Percentiles rank a stretch among this genome's conserved stretches.
Conservation (phyloP, 2,329 filamentous ascomycete genomes). For the Clonostachys rosea region DNA sequence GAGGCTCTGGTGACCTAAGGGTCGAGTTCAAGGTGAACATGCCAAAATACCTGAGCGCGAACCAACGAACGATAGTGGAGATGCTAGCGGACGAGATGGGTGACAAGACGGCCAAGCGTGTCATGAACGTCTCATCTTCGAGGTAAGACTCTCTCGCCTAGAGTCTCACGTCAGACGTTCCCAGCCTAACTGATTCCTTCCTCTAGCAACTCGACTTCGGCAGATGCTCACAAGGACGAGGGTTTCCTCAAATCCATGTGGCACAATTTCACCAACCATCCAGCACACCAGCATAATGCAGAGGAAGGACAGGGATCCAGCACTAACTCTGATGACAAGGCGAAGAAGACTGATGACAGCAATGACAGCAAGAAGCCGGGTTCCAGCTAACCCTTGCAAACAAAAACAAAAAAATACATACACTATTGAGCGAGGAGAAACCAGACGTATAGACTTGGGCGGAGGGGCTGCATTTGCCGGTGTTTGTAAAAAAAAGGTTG, state of each 20-base stretch:
- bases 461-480: slow-evolving; percentile 24
- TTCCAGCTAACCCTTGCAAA: slow-evolving; percentile 12
- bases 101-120: slow-evolving; percentile 84
- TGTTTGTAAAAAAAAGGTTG: slow-evolving; percentile 26
- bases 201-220: slow-evolving; percentile 12
- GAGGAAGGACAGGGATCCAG: slow-evolving; percentile 12
- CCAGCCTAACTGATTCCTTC: not conserved
- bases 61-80: slow-evolving; percentile 89
- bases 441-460: slow-evolving; percentile 10
- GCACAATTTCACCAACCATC: slow-evolving; percentile 84
- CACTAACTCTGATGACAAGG: slow-evolving; percentile 11
- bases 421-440: too few relatives aligned
- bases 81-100: slow-evolving; percentile 96
- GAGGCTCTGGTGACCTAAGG: slow-evolving; percentile 72
- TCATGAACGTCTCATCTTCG: slow-evolving; percentile 69
- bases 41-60: slow-evolving; percentile 89
- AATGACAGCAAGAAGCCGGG: slow-evolving; percentile 21
- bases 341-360: slow-evolving; percentile 16
- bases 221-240: slow-evolving; percentile 67
- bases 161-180: not conserved
- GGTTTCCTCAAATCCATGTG: slow-evolving; percentile 91
- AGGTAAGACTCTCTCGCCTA: slow-evolving; percentile 17
- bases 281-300: slow-evolving; percentile 40
- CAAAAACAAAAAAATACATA: too few relatives aligned
- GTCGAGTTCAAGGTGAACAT: slow-evolving; percentile 94